Percentiles rank a stretch among this genome's conserved stretches.
phyloP scores from a whole-genome alignment of 176 grass and related monocot genomes.

The Stipa capillata region DNA sequence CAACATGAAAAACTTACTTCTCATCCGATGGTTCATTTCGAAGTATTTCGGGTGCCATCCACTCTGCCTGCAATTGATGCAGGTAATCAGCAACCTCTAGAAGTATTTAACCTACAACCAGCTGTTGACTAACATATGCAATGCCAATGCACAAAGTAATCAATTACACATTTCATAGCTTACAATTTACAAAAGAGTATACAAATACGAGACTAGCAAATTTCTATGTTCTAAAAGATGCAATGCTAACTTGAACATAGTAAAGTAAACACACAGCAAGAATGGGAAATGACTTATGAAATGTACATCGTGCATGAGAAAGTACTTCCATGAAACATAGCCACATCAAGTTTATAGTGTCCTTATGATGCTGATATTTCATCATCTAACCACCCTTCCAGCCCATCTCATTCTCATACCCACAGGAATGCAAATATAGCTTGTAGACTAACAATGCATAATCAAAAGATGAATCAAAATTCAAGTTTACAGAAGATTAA shows the following conservation, averaged over 20 bases:
- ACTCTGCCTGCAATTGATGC: slow-evolving; percentile 70
- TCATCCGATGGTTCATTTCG: slow-evolving; percentile 96
- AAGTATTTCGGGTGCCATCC: slow-evolving; percentile 99
- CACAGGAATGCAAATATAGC: not conserved
- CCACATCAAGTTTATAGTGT: not conserved
- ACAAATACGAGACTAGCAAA: not conserved
- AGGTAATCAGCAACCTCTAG: slow-evolving; percentile 17
- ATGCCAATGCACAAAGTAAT: not conserved
- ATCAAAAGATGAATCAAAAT: not conserved
- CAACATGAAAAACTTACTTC: slow-evolving; percentile 58
- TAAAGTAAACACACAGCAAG: not conserved
- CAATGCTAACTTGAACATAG: not conserved
- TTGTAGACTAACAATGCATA: not conserved
- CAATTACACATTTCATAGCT: not conserved
- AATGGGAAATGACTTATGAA: no score
- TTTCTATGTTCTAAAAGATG: not conserved
- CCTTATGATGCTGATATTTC: not conserved
- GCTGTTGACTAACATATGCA: not conserved
- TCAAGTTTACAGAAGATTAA: not conserved
- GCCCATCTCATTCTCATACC: not conserved
- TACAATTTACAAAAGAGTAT: not conserved
- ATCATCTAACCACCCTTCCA: not conserved
- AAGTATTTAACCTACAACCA: slow-evolving; percentile 11
- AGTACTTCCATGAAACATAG: not conserved
- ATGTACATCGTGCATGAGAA: no score